Evolutionary conservation across 176 grass and related monocot species (phyloP).

Genomic region (Aechmea fasciata): DNA sequence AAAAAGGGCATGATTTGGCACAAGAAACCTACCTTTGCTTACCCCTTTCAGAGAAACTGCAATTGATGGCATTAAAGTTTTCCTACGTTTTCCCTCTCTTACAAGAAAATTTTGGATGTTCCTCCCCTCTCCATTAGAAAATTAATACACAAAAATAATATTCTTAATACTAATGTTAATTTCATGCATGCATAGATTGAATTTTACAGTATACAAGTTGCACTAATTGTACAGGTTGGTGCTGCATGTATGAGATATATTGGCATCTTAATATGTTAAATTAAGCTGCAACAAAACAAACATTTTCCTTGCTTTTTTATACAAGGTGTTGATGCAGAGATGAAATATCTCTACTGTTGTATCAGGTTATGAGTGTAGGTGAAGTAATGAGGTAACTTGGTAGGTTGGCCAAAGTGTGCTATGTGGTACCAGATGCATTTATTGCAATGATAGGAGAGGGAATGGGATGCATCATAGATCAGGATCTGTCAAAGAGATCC

Average conservation of each 20-base stretch:
- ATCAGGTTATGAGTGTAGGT: not conserved
- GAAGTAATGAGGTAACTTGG: conserved; percentile 25
- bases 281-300: too few relatives aligned
- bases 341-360: not conserved
- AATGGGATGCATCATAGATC: conserved; percentile 26
- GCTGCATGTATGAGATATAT: too few relatives aligned
- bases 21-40: conserved; percentile 29
- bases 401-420: conserved; percentile 22
- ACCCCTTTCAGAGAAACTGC: conserved; percentile 14
- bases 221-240: too few relatives aligned
- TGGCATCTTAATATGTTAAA: too few relatives aligned
- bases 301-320: not conserved
- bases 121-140: too few relatives aligned
- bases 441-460: conserved; percentile 40
- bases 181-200: too few relatives aligned
- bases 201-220: too few relatives aligned
- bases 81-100: conserved; percentile 8
- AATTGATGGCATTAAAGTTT: conserved; percentile 20
- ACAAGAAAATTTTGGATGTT: not conserved
- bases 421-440: conserved; percentile 29
- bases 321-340: not conserved
- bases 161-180: too few relatives aligned
- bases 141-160: too few relatives aligned
- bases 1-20: conserved; percentile 21
- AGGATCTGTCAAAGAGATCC: conserved; percentile 45